Evolutionary conservation across 495 filamentous ascomycete species (phyloP), one percentile per base, ranked within the genome.

Genomic region (Thozetella sp.): DNA sequence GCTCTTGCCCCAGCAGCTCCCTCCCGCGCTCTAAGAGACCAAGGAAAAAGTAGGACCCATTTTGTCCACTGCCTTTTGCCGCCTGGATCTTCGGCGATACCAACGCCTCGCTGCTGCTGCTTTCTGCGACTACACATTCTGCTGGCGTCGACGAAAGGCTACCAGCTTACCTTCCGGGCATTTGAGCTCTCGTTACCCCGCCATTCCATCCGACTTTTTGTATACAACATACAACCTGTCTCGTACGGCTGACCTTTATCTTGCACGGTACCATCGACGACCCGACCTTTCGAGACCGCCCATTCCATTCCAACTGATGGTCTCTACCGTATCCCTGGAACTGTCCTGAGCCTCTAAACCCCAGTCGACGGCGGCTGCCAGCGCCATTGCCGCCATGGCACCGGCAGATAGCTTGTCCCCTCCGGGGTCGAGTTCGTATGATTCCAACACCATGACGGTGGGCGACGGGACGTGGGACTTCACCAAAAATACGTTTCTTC

Each of bases 391-490:
- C 76, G 70, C 59, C 63, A 84, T 84, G 82, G 79, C 80, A 69
- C 74, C 80, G 65, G 67, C 72, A 59, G 78, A 83, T 66, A 67
- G 59, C 55, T 80, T 95, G 56, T 86, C 92, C 58, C 86, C 90
- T 58, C 80, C 93, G 22, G 93, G 93, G 70, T 90, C 88, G 80
- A 90, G 88, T 72, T 86, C 85, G 22, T 97, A 97, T 78, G 76
- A 83, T 51, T 96, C 92, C 48, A 83, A 92, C 72, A 94, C 90
- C 45, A 79, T 96, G 74, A 85, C 83, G 63, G 93, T 97, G 19
- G 93, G 93, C 59, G 93, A 97, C 78, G 93, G 93, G 25, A 97
- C 93, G 25, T 97, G 93, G 93, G 92, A 97, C 65, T 83, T 84
- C 23, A 77, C 82, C 59, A 86, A 89, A 72, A 93, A 97, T 74